phyloP scores from a whole-genome alignment of 1,284 basidiomycete species.

The Phaffia rhodozyma region DNA sequence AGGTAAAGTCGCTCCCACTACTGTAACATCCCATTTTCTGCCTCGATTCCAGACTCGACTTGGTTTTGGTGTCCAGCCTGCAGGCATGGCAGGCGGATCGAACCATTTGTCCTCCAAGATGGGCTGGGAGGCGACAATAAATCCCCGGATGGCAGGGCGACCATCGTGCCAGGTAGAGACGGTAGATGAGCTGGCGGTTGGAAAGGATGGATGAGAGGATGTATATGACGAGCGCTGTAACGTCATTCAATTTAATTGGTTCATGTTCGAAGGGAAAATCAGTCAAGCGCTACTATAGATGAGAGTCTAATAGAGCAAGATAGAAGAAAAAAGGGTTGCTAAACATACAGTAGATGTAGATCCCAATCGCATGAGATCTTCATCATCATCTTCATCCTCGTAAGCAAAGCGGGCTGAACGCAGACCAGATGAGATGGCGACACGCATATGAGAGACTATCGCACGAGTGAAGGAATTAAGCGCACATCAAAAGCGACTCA shows the following conservation, averaged over 20 bases:
- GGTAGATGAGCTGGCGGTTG: conserved; percentile 1
- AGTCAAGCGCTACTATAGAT: not conserved
- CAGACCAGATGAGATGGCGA: not conserved
- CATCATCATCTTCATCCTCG: conserved; percentile 49
- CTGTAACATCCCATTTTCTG: conserved; percentile 43
- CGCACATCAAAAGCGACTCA: not conserved
- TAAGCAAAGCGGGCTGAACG: conserved; percentile 46
- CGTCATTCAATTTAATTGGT: not conserved
- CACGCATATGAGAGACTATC: not conserved
- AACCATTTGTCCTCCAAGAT: conserved; percentile 67
- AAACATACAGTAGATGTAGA: conserved; percentile 2
- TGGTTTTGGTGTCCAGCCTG: conserved; percentile 76
- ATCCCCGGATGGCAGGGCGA: conserved; percentile 57
- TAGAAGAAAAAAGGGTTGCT: not conserved
- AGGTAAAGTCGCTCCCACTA: conserved; percentile 19
- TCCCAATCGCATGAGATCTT: conserved; percentile 43
- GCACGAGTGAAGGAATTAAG: not conserved
- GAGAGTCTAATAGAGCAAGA: not conserved
- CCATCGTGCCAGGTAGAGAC: conserved; percentile 54
- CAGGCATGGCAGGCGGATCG: conserved; percentile 61
- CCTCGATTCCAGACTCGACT: conserved; percentile 55
- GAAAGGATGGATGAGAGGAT: not conserved
- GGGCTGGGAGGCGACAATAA: conserved; percentile 54
- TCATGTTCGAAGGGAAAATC: conserved; percentile 1
- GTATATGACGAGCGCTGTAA: conserved; percentile 16